phyloP scores from a whole-genome alignment of 139 green algal genomes.

The Eudorina sp. region DNA sequence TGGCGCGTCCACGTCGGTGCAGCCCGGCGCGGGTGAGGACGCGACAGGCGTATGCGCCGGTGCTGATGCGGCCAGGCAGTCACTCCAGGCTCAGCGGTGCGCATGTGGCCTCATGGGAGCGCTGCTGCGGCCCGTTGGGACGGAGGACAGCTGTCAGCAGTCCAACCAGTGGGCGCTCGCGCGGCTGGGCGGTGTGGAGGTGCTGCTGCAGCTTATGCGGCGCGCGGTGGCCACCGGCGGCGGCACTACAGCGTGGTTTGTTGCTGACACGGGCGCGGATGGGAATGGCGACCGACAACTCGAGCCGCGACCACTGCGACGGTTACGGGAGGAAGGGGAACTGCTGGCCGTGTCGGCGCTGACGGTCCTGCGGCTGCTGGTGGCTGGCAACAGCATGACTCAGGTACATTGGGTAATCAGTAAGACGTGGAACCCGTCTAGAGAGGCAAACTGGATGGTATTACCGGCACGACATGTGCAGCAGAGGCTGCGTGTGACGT shows the following conservation, averaged over 20 bases:
- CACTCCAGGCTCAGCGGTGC: neutral
- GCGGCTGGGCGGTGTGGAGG: constrained; percentile 25
- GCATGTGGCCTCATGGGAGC: neutral
- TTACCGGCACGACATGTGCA: too few relatives aligned
- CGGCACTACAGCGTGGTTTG: too few relatives aligned
- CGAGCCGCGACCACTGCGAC: too few relatives aligned
- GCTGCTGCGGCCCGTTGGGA: neutral
- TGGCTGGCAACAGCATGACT: neutral
- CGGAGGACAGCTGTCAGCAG: neutral
- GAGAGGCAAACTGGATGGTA: too few relatives aligned
- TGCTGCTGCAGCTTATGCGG: constrained; percentile 10
- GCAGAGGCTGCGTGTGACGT: too few relatives aligned
- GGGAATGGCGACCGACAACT: too few relatives aligned
- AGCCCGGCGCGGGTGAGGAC: too few relatives aligned
- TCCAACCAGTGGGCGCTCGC: constrained; percentile 37
- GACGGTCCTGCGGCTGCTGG: neutral
- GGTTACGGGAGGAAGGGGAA: neutral
- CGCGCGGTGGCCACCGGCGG: too few relatives aligned
- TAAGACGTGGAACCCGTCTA: too few relatives aligned
- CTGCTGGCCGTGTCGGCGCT: neutral
- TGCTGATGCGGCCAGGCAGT: neutral
- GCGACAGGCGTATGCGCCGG: too few relatives aligned
- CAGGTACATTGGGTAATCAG: constrained; percentile 12
- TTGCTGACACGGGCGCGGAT: too few relatives aligned
- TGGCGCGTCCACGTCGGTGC: too few relatives aligned